phyloP scores from a whole-genome alignment of 495 filamentous ascomycete species.

The Penicillium canariense region DNA sequence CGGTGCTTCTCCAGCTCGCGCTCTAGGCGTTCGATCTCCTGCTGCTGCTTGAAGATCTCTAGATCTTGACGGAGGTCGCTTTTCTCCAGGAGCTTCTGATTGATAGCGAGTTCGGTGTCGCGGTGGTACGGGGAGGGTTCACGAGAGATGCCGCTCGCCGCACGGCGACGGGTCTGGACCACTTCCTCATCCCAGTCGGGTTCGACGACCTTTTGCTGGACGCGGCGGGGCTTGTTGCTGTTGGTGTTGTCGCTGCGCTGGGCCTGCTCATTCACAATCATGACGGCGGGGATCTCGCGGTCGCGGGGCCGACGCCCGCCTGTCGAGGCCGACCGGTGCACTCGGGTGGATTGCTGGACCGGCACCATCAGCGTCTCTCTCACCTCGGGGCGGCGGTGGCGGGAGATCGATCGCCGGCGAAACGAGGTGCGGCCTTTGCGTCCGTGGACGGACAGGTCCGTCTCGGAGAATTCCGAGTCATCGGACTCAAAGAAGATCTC shows the following conservation, averaged over 20 bases:
- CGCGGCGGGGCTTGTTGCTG: constrained; percentile 19
- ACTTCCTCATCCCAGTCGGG: constrained; percentile 36
- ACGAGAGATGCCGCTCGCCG: constrained; percentile 17
- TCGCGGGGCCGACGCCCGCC: constrained; percentile 36
- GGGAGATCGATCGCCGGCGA: constrained; percentile 40
- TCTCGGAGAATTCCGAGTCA: constrained; percentile 42
- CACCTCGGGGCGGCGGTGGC: constrained; percentile 29
- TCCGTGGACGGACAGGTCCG: constrained; percentile 36
- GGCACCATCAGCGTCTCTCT: constrained; percentile 20
- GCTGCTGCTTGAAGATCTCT: constrained; percentile 40
- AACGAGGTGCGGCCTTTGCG: constrained; percentile 21
- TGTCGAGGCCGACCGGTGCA: constrained; percentile 42
- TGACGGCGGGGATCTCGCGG: constrained; percentile 20
- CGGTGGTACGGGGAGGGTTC: constrained; percentile 25
- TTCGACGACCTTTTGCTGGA: constrained; percentile 22
- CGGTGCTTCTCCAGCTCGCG: constrained; percentile 41
- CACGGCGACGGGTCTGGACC: constrained; percentile 23
- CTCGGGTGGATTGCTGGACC: constrained; percentile 21
- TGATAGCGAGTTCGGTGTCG: constrained; percentile 38
- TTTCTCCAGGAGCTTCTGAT: constrained; percentile 37
- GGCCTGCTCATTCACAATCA: constrained; percentile 28
- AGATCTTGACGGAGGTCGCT: constrained; percentile 41
- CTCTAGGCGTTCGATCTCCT: constrained; percentile 45
- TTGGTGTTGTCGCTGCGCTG: constrained; percentile 14
- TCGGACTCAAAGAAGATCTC: constrained; percentile 26